Conservation (phyloP, 768 basidiomycete species). For the Collybiopsis confluens region DNA sequence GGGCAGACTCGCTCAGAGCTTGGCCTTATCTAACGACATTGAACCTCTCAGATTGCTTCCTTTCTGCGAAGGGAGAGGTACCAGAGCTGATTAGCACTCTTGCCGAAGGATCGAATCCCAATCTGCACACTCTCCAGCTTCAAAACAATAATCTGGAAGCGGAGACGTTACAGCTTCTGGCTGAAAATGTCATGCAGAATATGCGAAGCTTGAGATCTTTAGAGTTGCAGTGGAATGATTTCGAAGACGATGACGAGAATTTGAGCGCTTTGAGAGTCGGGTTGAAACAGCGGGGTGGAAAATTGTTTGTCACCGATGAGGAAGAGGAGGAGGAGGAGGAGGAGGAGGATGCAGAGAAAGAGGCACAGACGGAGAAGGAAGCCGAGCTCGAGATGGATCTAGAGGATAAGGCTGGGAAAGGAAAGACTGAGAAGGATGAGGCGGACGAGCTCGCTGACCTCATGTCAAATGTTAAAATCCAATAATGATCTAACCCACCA, state of each 20-base stretch:
- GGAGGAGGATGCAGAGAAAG: constrained; percentile 46
- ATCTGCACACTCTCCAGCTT: constrained; percentile 71
- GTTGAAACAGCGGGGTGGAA: constrained; percentile 64
- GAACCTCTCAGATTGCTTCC: constrained; percentile 89
- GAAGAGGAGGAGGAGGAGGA: constrained; percentile 77
- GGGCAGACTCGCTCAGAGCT: constrained; percentile 59
- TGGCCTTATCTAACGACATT: constrained; percentile 76
- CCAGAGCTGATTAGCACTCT: constrained; percentile 61
- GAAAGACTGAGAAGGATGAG: constrained; percentile 24
- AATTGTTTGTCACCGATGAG: constrained; percentile 66
- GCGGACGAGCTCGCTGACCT: constrained; percentile 63
- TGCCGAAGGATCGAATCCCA: constrained; percentile 64
- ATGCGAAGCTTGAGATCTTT: constrained; percentile 58
- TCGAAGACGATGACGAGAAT: constrained; percentile 70
- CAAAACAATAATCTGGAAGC: constrained; percentile 91
- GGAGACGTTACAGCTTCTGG: constrained; percentile 62
- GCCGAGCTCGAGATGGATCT: constrained; percentile 17
- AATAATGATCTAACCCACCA: too few relatives aligned
- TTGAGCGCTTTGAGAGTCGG: constrained; percentile 48
- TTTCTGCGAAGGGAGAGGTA: constrained; percentile 78
- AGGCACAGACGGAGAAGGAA: constrained; percentile 25
- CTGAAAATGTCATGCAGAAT: constrained; percentile 57
- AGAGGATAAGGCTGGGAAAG: constrained; percentile 24
- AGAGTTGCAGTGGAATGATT: constrained; percentile 90
- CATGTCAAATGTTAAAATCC: constrained; percentile 59